Percentiles rank a stretch among this genome's conserved stretches.
phyloP scores from a whole-genome alignment of 139 green algal species.

The Desmodesmus armatus region DNA sequence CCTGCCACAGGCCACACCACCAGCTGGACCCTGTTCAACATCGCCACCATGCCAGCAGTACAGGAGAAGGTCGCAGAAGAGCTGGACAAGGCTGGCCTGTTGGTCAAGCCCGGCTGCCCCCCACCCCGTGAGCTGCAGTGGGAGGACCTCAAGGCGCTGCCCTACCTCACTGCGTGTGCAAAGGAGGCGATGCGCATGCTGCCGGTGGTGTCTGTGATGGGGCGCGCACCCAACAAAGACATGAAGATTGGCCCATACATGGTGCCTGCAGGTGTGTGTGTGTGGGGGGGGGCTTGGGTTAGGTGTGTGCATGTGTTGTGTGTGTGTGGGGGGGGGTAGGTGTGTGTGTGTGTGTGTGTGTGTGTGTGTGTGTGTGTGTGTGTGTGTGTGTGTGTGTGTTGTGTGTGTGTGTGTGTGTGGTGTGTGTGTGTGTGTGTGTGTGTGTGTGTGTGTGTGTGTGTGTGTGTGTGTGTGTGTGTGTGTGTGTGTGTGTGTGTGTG shows the following conservation, averaged over 20 bases:
- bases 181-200: constrained; percentile 68
- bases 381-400: too few relatives aligned
- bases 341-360: too few relatives aligned
- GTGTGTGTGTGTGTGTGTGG: too few relatives aligned
- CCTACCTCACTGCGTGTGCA: constrained; percentile 26
- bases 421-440: too few relatives aligned
- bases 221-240: not conserved
- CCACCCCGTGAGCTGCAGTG: constrained; percentile 35
- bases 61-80: constrained; percentile 59
- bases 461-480: too few relatives aligned
- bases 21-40: constrained; percentile 52
- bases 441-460: too few relatives aligned
- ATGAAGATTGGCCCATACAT: constrained; percentile 36
- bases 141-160: constrained; percentile 29
- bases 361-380: constrained; percentile 6
- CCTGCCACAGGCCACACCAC: constrained; percentile 56
- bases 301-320: too few relatives aligned
- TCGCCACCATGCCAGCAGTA: constrained; percentile 30
- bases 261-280: constrained; percentile 38
- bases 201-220: constrained; percentile 66
- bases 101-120: constrained; percentile 44
- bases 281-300: too few relatives aligned
- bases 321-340: too few relatives aligned
- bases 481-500: too few relatives aligned
- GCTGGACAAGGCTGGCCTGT: constrained; percentile 55